Evolutionary conservation across 257 asterid genomes (phyloP), one percentile per base, ranked within the genome.

Genomic region (Gentiana straminea): DNA sequence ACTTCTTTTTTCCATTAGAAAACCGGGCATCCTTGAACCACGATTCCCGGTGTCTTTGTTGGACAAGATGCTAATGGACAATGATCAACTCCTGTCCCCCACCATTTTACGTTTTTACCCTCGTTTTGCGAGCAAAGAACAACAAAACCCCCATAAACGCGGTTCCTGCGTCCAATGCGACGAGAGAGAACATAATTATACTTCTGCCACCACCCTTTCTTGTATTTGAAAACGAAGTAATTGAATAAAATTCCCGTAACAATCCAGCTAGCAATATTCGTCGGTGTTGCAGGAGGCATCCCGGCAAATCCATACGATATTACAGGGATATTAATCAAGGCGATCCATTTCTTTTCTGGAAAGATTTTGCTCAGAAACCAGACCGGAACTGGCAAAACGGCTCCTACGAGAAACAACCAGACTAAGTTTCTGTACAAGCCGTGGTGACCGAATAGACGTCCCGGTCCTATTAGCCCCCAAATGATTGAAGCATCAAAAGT

Each of bases 401-500:
- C 79, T 8, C 97, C 97, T 12, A 54, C 46, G 4, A 82, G 61
- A 81, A 89, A 89, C 75, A 79, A 68, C 92, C 92, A 83, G 51
- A 83, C 84, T 13, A 83, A 51, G 43, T 59, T 51, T 0, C 79
- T 73, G 55, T 89, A 89, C 24, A 82, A 73, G 0, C 95, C 97
- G 33, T 62, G 52, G 55, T 64, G 7, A 1, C 85, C 79, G 58
- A 89, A 89, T 73, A 86, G 81, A 2, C 84, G 64, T 0, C 66
- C 70, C 0, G 97, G 97, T 8, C 97, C 94, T 1, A 86, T 77
- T 24, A 89, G 76, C 2, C 97, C 97, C 97, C 97, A 89, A 57
- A 89, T 80, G 67, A 89, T 80, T 13, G 97, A 83, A 6, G 97
- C 86, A 11, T 75, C 83, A 66, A 81, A 89, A 71, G 80, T 86